Base-by-base conservation (phyloP, 2,329 filamentous ascomycete species). In the Fusarium sp. region DNA sequence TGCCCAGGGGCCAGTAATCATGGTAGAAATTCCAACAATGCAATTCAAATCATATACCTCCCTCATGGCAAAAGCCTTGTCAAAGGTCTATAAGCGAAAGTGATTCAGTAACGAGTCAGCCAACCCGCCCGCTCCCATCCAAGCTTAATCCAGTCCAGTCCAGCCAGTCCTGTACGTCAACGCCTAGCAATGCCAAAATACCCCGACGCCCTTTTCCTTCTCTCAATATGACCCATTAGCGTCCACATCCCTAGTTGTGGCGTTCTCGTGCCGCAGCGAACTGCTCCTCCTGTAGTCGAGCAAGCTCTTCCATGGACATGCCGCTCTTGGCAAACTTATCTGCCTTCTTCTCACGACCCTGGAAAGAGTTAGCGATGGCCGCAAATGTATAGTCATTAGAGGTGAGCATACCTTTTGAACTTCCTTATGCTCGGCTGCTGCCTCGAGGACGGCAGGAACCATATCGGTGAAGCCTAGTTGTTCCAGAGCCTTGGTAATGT, bases 271-370 rank as follows among this genome's bases (percentile, higher is more conserved):
- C 94, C 62, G 90, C 91, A 45, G 92, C 91, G 81, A 99, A 98
- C 73, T 98, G 88, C 79, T 97, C 94, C 79, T 96, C 91, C 79
- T 99, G 96, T 76, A 97, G 89, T 51, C 91, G 88, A 61, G 96
- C 89, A 51, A 99, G 86, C 80, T 99, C 92, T 74, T 98, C 96
- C 78, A 97, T 90, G 1, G 92, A 92, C 83, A 98, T 87, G 57
- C 95, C 95, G 78, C 94, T 97, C 79, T 96, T 92, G 76, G 97
- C 95, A 77, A 98, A 94, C 83, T 98, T 98, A 81, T 94, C 97
- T 71, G 94, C 92, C 82, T 98, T 97, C 86, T 97, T 97, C 83
- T 99, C 96, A 49, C 95, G 92, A 30, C 92, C 93, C 94, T 97
- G 65, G 8, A 3, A 27, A 9, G 18, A 20, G 45, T 67, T 87